Percentiles rank a stretch among this genome's conserved stretches.
Conservation (phyloP, 2,329 filamentous ascomycete genomes). For the Helotiales sp. region DNA sequence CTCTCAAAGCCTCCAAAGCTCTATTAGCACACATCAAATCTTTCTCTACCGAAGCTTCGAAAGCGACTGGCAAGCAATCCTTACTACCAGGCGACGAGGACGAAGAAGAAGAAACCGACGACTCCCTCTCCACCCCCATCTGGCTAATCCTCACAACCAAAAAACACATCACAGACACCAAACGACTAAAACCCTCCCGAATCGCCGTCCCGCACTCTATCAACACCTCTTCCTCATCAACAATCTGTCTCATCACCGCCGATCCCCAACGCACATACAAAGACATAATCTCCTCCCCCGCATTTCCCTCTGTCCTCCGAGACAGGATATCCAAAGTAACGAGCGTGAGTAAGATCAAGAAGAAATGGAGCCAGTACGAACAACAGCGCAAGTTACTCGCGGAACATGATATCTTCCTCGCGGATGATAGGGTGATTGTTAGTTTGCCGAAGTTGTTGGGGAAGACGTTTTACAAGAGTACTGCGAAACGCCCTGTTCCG, state of each 20-base stretch:
- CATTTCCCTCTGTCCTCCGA: conserved; percentile 67
- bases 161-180: conserved; percentile 69
- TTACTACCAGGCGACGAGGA: conserved; percentile 46
- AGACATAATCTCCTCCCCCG: conserved; percentile 74
- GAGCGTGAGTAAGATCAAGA: conserved; percentile 80
- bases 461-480: conserved; percentile 88
- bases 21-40: conserved; percentile 63
- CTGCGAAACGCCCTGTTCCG: conserved; percentile 82
- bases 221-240: conserved; percentile 63
- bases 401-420: conserved; percentile 92
- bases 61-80: conserved; percentile 53
- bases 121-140: conserved; percentile 51
- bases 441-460: conserved; percentile 76
- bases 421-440: conserved; percentile 81
- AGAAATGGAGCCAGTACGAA: conserved; percentile 89
- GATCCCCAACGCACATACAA: conserved; percentile 84
- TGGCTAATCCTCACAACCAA: conserved; percentile 66
- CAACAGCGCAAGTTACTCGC: conserved; percentile 76
- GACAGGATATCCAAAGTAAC: conserved; percentile 75
- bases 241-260: conserved; percentile 85
- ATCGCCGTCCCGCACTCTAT: conserved; percentile 77
- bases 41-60: conserved; percentile 46
- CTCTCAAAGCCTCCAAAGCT: conserved; percentile 62
- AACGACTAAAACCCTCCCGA: conserved; percentile 79
- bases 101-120: conserved; percentile 45